These are phyloP conservation scores for Aspergillus sojae DNA, from an alignment of 2,329 filamentous ascomycete genomes.

Conservation along the genomic window DNA sequence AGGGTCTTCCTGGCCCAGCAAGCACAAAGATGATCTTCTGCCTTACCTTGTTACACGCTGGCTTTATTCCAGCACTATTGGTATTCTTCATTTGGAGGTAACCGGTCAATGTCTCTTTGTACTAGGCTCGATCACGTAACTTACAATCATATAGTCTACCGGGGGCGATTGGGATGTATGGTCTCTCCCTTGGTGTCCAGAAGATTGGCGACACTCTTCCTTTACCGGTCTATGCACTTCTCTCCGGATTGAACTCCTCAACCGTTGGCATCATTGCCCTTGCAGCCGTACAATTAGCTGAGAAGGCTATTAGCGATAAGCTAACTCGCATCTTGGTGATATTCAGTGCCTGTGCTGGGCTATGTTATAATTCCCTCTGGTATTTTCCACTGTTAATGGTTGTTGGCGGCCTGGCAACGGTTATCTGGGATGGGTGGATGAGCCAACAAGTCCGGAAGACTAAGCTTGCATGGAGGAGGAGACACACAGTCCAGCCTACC, in stretches of 20 bases:
- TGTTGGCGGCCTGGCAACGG: constrained; percentile 54
- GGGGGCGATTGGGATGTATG: constrained; percentile 71
- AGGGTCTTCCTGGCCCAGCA: constrained; percentile 67
- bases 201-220: constrained; percentile 63
- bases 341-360: constrained; percentile 62
- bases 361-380: constrained; percentile 74
- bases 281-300: constrained; percentile 67
- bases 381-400: constrained; percentile 71
- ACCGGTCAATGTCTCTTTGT: no score
- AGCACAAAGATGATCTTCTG: constrained; percentile 74
- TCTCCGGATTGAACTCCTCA: constrained; percentile 72
- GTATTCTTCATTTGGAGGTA: constrained; percentile 68
- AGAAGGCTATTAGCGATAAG: constrained; percentile 68
- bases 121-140: no score
- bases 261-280: constrained; percentile 73
- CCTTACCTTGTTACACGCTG: constrained; percentile 66
- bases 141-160: constrained; percentile 55
- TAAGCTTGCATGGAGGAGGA: constrained; percentile 23
- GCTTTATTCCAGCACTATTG: constrained; percentile 59
- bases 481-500: constrained; percentile 13
- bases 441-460: constrained; percentile 47
- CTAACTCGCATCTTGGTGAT: constrained; percentile 67
- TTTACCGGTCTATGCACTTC: constrained; percentile 64
- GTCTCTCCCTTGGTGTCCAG: constrained; percentile 65
- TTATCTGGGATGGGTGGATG: constrained; percentile 60